Conservation (phyloP, 73 alveolate species). For the Tetrahymena borealis region DNA sequence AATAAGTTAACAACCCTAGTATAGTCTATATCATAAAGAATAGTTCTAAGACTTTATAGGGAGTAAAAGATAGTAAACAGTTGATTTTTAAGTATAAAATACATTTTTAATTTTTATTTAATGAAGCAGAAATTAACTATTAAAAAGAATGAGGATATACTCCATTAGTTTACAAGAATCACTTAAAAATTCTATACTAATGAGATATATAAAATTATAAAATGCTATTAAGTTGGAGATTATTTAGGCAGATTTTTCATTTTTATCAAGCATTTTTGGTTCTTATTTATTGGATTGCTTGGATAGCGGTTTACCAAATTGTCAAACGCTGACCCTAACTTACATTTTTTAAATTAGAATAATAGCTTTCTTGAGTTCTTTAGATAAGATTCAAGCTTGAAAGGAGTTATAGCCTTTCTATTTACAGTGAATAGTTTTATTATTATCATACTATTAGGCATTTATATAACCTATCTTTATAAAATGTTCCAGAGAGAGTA, state of each 20-base stretch:
- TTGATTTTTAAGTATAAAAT: no score
- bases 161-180: background rate
- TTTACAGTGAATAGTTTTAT: background rate
- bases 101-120: no score
- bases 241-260: background rate
- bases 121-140: no score
- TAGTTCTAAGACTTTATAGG: no score
- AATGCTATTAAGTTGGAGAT: background rate
- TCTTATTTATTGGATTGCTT: background rate
- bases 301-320: background rate
- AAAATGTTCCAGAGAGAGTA: background rate
- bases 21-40: no score
- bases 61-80: no score
- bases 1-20: no score
- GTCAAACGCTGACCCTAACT: background rate
- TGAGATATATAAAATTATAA: background rate
- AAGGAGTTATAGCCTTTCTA: background rate
- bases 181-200: background rate
- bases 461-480: background rate
- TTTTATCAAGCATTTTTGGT: background rate
- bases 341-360: background rate
- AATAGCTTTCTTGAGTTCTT: background rate
- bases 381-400: background rate
- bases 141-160: no score
- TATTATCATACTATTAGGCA: background rate